These are phyloP conservation scores for Microglena sp. DNA, from an alignment of 139 green algal genomes.

Conservation along the genomic window DNA sequence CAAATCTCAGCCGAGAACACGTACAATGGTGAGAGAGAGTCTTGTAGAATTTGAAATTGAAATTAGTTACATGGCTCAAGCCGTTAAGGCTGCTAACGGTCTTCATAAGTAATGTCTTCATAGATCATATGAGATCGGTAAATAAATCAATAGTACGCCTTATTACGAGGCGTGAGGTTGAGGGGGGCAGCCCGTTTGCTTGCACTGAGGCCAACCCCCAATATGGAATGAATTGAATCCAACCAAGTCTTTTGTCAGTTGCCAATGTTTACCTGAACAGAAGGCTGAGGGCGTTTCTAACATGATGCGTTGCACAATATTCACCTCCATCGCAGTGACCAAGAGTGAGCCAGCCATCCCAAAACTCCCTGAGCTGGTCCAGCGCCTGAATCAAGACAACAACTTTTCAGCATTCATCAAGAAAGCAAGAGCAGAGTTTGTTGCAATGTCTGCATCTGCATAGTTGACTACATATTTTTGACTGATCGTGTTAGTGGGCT, in stretches of 20 bases:
- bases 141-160: no score
- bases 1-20: conserved; percentile 10
- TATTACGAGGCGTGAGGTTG: no score
- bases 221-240: no score
- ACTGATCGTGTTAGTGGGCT: no score
- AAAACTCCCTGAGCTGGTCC: conserved; percentile 3
- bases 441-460: conserved; percentile 1
- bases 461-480: no score
- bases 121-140: neutral
- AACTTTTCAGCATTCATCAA: conserved; percentile 22
- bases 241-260: no score
- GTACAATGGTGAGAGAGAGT: neutral
- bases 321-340: conserved; percentile 20
- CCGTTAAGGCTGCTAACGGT: no score
- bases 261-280: no score
- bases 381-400: conserved; percentile 8
- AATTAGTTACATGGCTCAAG: neutral
- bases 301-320: neutral
- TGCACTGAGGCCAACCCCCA: no score
- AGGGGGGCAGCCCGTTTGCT: no score
- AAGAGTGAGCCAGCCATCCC: conserved; percentile 12
- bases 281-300: no score
- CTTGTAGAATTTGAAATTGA: neutral
- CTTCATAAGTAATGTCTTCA: neutral
- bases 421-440: conserved; percentile 12